phyloP scores from a whole-genome alignment of 768 basidiomycete species.

The Tephrocybe sp. region DNA sequence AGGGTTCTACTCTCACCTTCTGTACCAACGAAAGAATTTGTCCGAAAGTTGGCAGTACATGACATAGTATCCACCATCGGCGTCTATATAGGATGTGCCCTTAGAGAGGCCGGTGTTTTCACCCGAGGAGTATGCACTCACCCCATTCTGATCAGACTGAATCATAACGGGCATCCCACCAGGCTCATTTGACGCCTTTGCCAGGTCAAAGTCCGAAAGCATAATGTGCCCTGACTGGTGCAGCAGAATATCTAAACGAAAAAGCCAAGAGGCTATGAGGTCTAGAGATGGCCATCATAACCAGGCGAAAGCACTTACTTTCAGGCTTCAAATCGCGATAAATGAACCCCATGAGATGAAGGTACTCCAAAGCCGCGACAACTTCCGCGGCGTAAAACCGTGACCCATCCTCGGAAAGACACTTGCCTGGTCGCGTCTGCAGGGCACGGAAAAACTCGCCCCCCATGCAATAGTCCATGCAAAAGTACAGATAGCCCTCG shows the following conservation, averaged over 20 bases:
- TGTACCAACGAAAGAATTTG: conserved; percentile 98
- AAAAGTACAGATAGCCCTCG: conserved; percentile 96
- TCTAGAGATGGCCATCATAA: conserved; percentile 8
- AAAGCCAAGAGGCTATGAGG: conserved; percentile 1
- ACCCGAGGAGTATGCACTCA: conserved; percentile 35
- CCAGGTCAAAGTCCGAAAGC: conserved; percentile 98
- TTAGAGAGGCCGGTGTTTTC: conserved; percentile 13
- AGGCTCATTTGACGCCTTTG: conserved; percentile 88
- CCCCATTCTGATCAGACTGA: conserved; percentile 86
- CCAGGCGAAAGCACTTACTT: conserved; percentile 59
- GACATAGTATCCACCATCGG: conserved; percentile 96
- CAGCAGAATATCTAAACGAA: conserved; percentile 80
- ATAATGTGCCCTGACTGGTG: conserved; percentile 99
- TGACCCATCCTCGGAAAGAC: conserved; percentile 91
- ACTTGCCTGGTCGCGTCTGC: conserved; percentile 95
- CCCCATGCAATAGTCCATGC: conserved; percentile 99
- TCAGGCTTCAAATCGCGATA: conserved; percentile 99
- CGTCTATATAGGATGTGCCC: conserved; percentile 43
- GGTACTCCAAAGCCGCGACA: conserved; percentile 93
- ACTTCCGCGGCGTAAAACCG: conserved; percentile 99
- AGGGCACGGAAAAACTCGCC: conserved; percentile 99
- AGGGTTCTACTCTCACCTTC: conserved; percentile 63
- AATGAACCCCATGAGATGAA: conserved; percentile 99
- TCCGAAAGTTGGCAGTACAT: conserved; percentile 96
- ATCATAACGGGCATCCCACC: conserved; percentile 86